These are phyloP conservation scores for Zygoascus biomembranicola DNA, from an alignment of 805 yeast species.

Conservation along the genomic window DNA sequence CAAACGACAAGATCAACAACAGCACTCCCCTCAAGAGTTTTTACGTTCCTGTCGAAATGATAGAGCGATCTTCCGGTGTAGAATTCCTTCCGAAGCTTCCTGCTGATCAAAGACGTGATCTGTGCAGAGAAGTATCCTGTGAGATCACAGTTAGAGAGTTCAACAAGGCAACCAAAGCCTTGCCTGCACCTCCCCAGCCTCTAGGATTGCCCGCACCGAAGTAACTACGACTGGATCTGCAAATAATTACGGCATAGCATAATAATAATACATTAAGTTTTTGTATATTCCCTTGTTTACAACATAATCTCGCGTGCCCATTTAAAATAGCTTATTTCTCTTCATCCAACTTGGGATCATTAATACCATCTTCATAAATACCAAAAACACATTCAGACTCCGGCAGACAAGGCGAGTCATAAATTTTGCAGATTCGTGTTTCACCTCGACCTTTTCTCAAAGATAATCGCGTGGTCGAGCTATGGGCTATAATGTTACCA, in stretches of 20 bases:
- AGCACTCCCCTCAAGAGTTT: conserved; percentile 60
- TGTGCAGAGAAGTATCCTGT: conserved; percentile 78
- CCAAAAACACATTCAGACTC: conserved; percentile 94
- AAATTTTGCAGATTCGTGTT: conserved; percentile 87
- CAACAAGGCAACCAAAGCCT: conserved; percentile 26
- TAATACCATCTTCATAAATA: conserved; percentile 92
- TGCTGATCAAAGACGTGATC: conserved; percentile 42
- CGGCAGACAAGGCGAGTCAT: conserved; percentile 94
- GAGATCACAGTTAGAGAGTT: conserved; percentile 77
- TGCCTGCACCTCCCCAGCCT: conserved; percentile 23
- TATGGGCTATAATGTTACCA: conserved; percentile 94
- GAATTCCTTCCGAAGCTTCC: conserved; percentile 70
- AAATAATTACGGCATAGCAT: not conserved
- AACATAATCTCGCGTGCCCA: no score
- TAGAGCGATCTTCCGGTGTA: conserved; percentile 81
- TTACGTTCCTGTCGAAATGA: conserved; percentile 82
- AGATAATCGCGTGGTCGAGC: conserved; percentile 87
- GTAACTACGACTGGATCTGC: not conserved
- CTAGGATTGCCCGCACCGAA: conserved; percentile 14
- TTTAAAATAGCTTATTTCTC: conserved; percentile 33
- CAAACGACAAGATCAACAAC: conserved; percentile 76
- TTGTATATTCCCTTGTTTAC: no score
- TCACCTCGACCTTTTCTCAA: conserved; percentile 88
- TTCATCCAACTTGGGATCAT: conserved; percentile 77
- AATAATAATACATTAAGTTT: not conserved